Conservation (phyloP, 2,329 filamentous ascomycete species). For the Decorospora gaudefroyi region DNA sequence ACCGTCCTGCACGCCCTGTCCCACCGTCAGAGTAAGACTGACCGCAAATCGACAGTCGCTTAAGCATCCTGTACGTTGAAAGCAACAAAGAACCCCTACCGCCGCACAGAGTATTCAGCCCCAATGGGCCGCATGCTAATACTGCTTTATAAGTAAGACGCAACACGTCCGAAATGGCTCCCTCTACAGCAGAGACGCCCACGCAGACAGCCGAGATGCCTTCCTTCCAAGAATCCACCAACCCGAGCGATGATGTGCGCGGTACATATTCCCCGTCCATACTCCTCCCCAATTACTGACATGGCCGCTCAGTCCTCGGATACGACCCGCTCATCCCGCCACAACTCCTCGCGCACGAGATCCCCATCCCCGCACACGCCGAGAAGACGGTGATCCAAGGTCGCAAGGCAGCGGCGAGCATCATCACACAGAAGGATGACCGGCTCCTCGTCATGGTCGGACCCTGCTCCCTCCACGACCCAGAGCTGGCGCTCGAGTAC, state of each 20-base stretch:
- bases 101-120: too few species aligned
- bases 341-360: slow-evolving; percentile 81
- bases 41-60: slow-evolving; percentile 20
- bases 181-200: slow-evolving; percentile 19
- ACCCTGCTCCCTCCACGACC: slow-evolving; percentile 97
- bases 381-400: slow-evolving; percentile 72
- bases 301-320: slow-evolving; percentile 69
- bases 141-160: slow-evolving; percentile 25
- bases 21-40: slow-evolving; percentile 19
- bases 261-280: slow-evolving; percentile 42
- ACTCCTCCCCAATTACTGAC: slow-evolving; percentile 17
- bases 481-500: slow-evolving; percentile 85
- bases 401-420: slow-evolving; percentile 69
- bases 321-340: slow-evolving; percentile 94
- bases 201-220: slow-evolving; percentile 33
- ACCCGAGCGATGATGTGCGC: slow-evolving; percentile 58
- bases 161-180: slow-evolving; percentile 18
- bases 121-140: slow-evolving; percentile 18
- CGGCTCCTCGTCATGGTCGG: slow-evolving; percentile 92
- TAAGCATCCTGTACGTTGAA: slow-evolving; percentile 11
- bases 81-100: slow-evolving; percentile 2
- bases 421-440: slow-evolving; percentile 79
- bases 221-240: slow-evolving; percentile 33
- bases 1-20: slow-evolving; percentile 10
- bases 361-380: slow-evolving; percentile 67